phyloP scores from a whole-genome alignment of 1,139 yeast genomes.

The Arxiozyma bovina region DNA sequence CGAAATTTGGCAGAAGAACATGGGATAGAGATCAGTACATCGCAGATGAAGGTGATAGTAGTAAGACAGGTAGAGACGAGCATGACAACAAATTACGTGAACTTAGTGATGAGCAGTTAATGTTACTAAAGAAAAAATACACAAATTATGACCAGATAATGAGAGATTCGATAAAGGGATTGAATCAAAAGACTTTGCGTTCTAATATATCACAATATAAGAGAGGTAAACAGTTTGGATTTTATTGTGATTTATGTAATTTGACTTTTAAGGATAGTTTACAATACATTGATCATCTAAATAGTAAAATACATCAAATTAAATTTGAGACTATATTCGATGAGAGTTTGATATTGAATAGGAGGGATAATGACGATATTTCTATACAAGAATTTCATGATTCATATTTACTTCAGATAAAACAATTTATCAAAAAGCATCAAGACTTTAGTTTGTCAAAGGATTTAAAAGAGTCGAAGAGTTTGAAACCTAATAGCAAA shows the following conservation, averaged over 20 bases:
- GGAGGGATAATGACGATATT: constrained; percentile 31
- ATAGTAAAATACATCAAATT: constrained; percentile 52
- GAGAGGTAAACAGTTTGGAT: constrained; percentile 64
- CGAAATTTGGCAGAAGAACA: constrained; percentile 49
- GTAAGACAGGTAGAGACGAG: constrained; percentile 9
- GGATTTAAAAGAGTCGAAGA: background rate
- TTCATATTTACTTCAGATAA: constrained; percentile 20
- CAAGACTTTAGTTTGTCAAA: background rate
- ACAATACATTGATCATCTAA: constrained; percentile 75
- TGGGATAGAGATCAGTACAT: constrained; percentile 67
- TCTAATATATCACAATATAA: constrained; percentile 38
- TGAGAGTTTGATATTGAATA: constrained; percentile 25
- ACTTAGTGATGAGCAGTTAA: constrained; percentile 11
- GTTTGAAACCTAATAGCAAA: constrained; percentile 22
- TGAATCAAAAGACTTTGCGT: constrained; percentile 40
- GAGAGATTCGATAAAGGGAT: constrained; percentile 35
- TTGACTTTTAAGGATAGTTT: constrained; percentile 73
- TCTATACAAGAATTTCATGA: constrained; percentile 32
- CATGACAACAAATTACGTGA: constrained; percentile 6
- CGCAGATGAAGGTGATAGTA: constrained; percentile 12
- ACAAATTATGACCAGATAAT: constrained; percentile 18
- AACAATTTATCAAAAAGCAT: constrained; percentile 18
- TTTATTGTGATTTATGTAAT: constrained; percentile 72
- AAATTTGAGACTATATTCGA: constrained; percentile 32
- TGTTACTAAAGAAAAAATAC: constrained; percentile 19